A percentile compares a stretch with the other conserved stretches of the same genome.
phyloP scores from a whole-genome alignment of 2,329 filamentous ascomycete species.

The Metarhizium rileyi region DNA sequence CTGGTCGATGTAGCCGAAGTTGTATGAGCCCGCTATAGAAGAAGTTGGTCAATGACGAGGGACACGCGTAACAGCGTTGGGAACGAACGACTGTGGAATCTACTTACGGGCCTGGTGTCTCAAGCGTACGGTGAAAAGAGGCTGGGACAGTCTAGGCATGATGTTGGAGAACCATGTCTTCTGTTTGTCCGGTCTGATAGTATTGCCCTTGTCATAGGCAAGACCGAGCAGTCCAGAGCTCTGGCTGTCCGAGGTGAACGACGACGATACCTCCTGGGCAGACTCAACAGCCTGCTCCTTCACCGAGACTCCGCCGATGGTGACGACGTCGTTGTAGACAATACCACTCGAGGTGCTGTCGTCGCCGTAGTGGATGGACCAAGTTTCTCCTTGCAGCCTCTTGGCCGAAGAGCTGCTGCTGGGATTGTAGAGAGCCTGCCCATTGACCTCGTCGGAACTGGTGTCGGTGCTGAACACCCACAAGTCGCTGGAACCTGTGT shows the following conservation, averaged over 20 bases:
- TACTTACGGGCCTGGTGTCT: slow-evolving; percentile 32
- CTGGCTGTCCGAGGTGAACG: slow-evolving; percentile 31
- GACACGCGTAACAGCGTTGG: too few species aligned
- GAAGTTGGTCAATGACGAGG: not conserved
- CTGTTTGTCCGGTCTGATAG: slow-evolving; percentile 28
- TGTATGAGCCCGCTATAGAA: slow-evolving; percentile 56
- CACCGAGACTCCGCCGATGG: slow-evolving; percentile 30
- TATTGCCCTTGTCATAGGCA: slow-evolving; percentile 32
- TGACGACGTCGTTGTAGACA: slow-evolving; percentile 34
- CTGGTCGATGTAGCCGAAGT: slow-evolving; percentile 62
- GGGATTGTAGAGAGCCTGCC: slow-evolving; percentile 32
- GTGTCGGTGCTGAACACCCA: slow-evolving; percentile 34
- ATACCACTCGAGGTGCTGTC: slow-evolving; percentile 30
- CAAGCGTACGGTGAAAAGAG: slow-evolving; percentile 60
- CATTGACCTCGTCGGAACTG: slow-evolving; percentile 21
- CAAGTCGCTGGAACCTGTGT: slow-evolving; percentile 19
- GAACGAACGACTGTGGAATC: too few species aligned
- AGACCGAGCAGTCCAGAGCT: slow-evolving; percentile 33
- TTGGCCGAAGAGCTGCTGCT: slow-evolving; percentile 27
- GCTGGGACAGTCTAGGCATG: slow-evolving; percentile 7
- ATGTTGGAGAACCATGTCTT: slow-evolving; percentile 33
- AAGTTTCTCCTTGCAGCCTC: slow-evolving; percentile 26
- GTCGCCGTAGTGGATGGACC: slow-evolving; percentile 36
- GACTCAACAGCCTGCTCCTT: slow-evolving; percentile 32
- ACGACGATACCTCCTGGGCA: slow-evolving; percentile 28